These are phyloP conservation scores for Tephrocybe sp. DNA, from an alignment of 768 basidiomycete species.

Conservation along the genomic window DNA sequence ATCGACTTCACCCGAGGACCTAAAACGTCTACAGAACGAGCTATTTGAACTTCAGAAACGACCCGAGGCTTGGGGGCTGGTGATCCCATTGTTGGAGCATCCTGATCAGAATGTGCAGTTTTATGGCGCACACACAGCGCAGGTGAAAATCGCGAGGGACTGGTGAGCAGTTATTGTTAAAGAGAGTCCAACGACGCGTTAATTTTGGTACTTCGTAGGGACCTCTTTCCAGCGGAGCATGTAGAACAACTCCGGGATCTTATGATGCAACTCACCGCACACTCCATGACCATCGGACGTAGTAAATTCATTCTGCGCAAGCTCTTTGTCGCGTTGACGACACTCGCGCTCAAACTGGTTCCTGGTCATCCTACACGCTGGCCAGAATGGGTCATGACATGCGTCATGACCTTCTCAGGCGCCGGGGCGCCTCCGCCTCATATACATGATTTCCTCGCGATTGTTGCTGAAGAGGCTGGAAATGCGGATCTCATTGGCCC, in stretches of 20 bases:
- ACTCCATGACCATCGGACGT: conserved; percentile 55
- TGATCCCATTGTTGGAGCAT: conserved; percentile 71
- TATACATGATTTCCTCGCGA: conserved; percentile 74
- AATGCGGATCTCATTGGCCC: conserved; percentile 71
- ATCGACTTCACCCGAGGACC: conserved; percentile 50
- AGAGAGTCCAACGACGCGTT: background rate
- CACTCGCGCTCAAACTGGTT: conserved; percentile 69
- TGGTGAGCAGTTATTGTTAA: conserved; percentile 51
- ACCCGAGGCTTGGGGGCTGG: conserved; percentile 81
- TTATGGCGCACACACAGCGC: conserved; percentile 91
- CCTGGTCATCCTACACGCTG: conserved; percentile 57
- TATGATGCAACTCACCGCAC: conserved; percentile 66
- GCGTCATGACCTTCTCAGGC: conserved; percentile 58
- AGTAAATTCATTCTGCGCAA: conserved; percentile 79
- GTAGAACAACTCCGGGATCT: conserved; percentile 58
- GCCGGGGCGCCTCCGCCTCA: conserved; percentile 57
- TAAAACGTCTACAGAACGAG: conserved; percentile 65
- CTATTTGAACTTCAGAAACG: conserved; percentile 74
- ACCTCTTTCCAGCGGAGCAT: conserved; percentile 63
- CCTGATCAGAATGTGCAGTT: conserved; percentile 85
- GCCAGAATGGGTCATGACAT: conserved; percentile 75
- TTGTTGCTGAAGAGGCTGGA: conserved; percentile 80
- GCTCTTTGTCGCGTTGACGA: conserved; percentile 81
- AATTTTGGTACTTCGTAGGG: conserved; percentile 43
- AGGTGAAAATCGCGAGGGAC: conserved; percentile 91